Conservation (phyloP, 768 basidiomycete species). For the Trametes meyenii region DNA sequence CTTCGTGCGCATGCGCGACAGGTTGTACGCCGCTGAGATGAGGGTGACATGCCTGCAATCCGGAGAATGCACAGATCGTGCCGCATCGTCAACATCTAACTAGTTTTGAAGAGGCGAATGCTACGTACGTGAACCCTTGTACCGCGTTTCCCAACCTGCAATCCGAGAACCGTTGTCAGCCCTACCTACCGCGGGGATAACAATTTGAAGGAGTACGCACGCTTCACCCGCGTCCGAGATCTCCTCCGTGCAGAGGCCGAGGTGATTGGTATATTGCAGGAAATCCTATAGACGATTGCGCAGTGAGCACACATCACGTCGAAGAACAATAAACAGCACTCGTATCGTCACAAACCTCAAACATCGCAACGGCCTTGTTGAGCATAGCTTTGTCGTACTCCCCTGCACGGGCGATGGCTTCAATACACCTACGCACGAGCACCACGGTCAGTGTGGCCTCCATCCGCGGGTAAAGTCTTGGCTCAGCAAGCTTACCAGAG, state of each 20-base stretch:
- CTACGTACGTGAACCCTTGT: constrained; percentile 82
- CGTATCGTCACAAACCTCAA: constrained; percentile 63
- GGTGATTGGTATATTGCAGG: constrained; percentile 82
- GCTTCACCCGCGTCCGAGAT: constrained; percentile 85
- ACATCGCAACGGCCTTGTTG: constrained; percentile 77
- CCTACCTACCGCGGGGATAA: neutral
- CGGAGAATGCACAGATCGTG: neutral
- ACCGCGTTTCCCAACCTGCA: constrained; percentile 81
- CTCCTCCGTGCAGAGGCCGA: constrained; percentile 85
- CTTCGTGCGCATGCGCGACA: constrained; percentile 60
- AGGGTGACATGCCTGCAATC: constrained; percentile 71
- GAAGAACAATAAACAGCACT: neutral
- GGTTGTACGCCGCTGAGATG: constrained; percentile 83
- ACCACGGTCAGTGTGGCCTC: neutral
- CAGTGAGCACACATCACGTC: neutral
- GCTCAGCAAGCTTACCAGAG: constrained; percentile 52
- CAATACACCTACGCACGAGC: constrained; percentile 65
- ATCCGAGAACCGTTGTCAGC: constrained; percentile 10
- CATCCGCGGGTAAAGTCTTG: neutral
- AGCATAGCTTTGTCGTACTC: constrained; percentile 72
- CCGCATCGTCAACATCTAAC: neutral
- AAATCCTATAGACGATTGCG: constrained; percentile 56
- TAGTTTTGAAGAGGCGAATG: neutral
- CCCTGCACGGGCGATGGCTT: constrained; percentile 88
- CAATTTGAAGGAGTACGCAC: constrained; percentile 40